Evolutionary conservation across 2,329 filamentous ascomycete genomes (phyloP), one percentile per base, ranked within the genome.

Genomic region (Mycosphaerella sp.): DNA sequence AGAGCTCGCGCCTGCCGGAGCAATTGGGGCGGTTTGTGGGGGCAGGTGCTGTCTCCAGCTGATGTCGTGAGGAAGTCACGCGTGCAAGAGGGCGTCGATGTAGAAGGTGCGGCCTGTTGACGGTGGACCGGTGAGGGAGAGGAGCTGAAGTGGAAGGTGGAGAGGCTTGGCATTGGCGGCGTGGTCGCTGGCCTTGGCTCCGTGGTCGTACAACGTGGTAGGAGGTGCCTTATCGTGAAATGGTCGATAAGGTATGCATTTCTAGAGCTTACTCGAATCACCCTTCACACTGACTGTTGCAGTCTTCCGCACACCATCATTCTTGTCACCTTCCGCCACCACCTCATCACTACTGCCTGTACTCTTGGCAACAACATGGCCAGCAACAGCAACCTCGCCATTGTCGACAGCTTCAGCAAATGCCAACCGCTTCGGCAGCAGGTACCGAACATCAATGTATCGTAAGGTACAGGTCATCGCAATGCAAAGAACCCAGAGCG

Each of bases 401-500:
- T 41, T 49, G 26, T 61, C 57, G 8, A 61, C 39, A 2, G 51
- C 59, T 12, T 54, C 59, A 6, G 59, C 59, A 36, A 64, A 64
- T 12, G 59, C 52, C 29, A 56, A 41, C 4, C 62, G 58, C 53
- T 62, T 62, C 5, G 62, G 61, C 11, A 61, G 46, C n/a, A 76
- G 60, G 54, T 71, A 74, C 51, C 66, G 69, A 3, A 75, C 67
- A 64, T 78, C 75, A 21, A 77, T 67, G 48, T 70, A 73, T 14
- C 74, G 72, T 34, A 78, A 59, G 7, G 67, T 49, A 36, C 73
- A 73, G 0, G 73, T 73, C 71, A 78, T 75, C 12, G 68, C 59
- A n/a, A 75, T 71, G 3, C 77, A 75, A 0, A 78, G 62, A 0
- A 75, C 61, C 65, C 73, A 72, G 2, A 78, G 62, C 1, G 72